These are phyloP conservation scores for Trichoderma breve DNA, from an alignment of 2,329 filamentous ascomycete species.

Conservation along the genomic window DNA sequence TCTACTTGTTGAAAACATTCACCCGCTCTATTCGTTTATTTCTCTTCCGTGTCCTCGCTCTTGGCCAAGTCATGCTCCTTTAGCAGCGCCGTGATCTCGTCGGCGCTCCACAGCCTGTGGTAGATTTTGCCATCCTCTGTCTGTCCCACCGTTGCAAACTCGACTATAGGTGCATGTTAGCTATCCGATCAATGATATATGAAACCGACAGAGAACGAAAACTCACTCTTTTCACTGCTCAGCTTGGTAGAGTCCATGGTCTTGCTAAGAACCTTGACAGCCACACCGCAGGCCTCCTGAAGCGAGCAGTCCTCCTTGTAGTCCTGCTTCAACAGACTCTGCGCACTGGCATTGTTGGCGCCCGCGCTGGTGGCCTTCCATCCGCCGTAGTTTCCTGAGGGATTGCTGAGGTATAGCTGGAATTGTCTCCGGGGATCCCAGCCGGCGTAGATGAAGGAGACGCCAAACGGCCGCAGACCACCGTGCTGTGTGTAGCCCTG, in stretches of 20 bases:
- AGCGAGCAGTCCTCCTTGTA: conserved; percentile 98
- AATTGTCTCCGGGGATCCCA: conserved; percentile 96
- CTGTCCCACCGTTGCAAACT: conserved; percentile 96
- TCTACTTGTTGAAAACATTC: background rate
- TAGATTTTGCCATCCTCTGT: conserved; percentile 96
- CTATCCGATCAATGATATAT: too few species aligned
- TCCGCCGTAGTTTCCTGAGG: conserved; percentile 96
- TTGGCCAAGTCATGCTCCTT: conserved; percentile 96
- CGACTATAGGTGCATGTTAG: conserved; percentile 58
- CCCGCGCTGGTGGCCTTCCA: conserved; percentile 99
- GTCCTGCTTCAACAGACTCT: conserved; percentile 96
- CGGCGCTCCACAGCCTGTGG: conserved; percentile 93
- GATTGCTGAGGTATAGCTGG: conserved; percentile 98
- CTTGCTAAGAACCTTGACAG: conserved; percentile 98
- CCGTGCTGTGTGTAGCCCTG: conserved; percentile 99
- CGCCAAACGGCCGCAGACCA: conserved; percentile 95
- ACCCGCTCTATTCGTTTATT: conserved; percentile 54
- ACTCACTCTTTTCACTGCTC: conserved; percentile 97
- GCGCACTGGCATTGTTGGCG: conserved; percentile 96
- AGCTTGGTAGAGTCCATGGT: conserved; percentile 99
- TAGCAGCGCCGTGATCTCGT: conserved; percentile 90
- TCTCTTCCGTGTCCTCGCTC: conserved; percentile 69
- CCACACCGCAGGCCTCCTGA: conserved; percentile 94
- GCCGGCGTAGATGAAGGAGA: conserved; percentile 98
- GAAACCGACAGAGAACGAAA: background rate